A percentile compares a stretch with the other conserved stretches of the same genome.
These are phyloP conservation scores for sweet orange (Citrus sinensis) DNA, from an alignment of 345 rosid species.

Conservation along the genomic window DVS_A1.0 CM039161.1:3756501-3757000, in stretches of 20 bases:
- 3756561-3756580: neutral
- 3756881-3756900: neutral
- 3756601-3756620: neutral
- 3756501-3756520: neutral
- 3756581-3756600: neutral
- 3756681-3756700: neutral
- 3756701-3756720: constrained; percentile 37
- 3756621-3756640: neutral
- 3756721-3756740: constrained; percentile 86
- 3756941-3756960: neutral
- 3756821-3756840: constrained; percentile 40
- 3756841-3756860: neutral
- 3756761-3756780: constrained; percentile 61
- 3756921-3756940: neutral
- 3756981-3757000: neutral
- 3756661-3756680: neutral
- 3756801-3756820: constrained; percentile 76
- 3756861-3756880: too few species aligned
- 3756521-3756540: neutral
- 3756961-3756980: neutral
- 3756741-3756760: constrained; percentile 78
- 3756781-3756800: constrained; percentile 53
- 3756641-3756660: neutral
- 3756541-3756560: neutral
- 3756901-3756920: neutral